Base-by-base conservation (phyloP, 2,329 filamentous ascomycete species). In the Fusarium solani-melongenae region DNA sequence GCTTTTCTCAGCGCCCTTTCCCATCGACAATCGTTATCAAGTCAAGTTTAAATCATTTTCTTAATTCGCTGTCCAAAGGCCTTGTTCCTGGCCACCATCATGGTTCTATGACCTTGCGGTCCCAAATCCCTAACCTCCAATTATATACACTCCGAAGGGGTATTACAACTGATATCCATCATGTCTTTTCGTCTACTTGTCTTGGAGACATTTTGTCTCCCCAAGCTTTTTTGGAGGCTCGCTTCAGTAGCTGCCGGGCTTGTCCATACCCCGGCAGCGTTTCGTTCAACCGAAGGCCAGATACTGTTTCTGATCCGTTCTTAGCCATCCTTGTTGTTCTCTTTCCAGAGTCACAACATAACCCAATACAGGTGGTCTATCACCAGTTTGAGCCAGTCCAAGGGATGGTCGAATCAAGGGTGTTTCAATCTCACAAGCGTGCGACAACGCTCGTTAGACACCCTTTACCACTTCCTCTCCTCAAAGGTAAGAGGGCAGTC, bases 401-500 rank as follows among this genome's bases (percentile, higher is more conserved):
- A 60, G 17, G 20, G 41, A 36, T 58, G 62, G 49, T 49, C 59
- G 24, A 67, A 33, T 49, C 24, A 59, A 11, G 36, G 33, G 46
- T 39, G 57, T 65, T 36, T 67, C 62, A 56, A 53, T 66, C 51
- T 70, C 41, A n/a, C 27, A 61, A 38, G 46, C 68, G 57, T n/a
- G 62, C 33, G 36, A 41, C 61, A 60, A 71, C 64, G 29, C 44
- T 44, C 20, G 17, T 29, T n/a, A 6, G 17, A 66, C 53, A 62
- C 64, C 29, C 24, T 60, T 78, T 82, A 87, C 83, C 83, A 87
- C 79, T 86, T 84, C 67, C 88, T 84, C 80, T 87, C 83, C 71
- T 85, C 88, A 81, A 96, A 95, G 2, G 92, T 92, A 78, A 96
- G 88, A 64, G 93, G 92, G 84, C 94, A 96, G 81, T 96, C 92